phyloP scores from a whole-genome alignment of 1,139 yeast species.

The Wickerhamiella infanticola region DNA sequence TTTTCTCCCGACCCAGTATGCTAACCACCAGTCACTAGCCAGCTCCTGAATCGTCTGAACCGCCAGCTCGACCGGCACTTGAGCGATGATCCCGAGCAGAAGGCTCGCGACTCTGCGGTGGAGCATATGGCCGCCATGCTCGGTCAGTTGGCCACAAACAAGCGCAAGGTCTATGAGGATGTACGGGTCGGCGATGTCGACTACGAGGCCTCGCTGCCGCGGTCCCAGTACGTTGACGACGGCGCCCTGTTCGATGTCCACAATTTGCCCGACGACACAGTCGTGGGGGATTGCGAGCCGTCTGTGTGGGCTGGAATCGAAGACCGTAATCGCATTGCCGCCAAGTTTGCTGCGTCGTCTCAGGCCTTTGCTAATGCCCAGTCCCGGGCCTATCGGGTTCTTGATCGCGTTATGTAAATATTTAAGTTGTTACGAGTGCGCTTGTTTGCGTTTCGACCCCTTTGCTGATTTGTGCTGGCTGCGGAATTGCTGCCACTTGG shows the following conservation, averaged over 20 bases:
- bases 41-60: background rate
- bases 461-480: slow-evolving; percentile 2
- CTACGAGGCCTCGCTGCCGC: background rate
- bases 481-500: slow-evolving; percentile 6
- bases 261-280: slow-evolving; percentile 9
- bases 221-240: slow-evolving; percentile 9
- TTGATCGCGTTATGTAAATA: background rate
- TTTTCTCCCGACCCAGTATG: background rate
- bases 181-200: background rate
- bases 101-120: slow-evolving; percentile 5
- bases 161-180: slow-evolving; percentile 1
- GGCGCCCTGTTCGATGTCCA: slow-evolving; percentile 11
- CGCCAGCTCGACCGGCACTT: slow-evolving; percentile 2
- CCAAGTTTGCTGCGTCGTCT: slow-evolving; percentile 4
- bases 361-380: slow-evolving; percentile 9
- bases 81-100: background rate
- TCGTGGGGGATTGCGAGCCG: slow-evolving; percentile 13
- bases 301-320: slow-evolving; percentile 14
- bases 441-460: slow-evolving; percentile 5
- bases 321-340: slow-evolving; percentile 5
- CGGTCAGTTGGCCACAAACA: slow-evolving; percentile 7
- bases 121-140: slow-evolving; percentile 4
- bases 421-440: background rate
- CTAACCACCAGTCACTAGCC: background rate
- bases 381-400: slow-evolving; percentile 6